Base-by-base conservation (phyloP, 2,329 filamentous ascomycete species). In the Colletotrichum karsti region DNA sequence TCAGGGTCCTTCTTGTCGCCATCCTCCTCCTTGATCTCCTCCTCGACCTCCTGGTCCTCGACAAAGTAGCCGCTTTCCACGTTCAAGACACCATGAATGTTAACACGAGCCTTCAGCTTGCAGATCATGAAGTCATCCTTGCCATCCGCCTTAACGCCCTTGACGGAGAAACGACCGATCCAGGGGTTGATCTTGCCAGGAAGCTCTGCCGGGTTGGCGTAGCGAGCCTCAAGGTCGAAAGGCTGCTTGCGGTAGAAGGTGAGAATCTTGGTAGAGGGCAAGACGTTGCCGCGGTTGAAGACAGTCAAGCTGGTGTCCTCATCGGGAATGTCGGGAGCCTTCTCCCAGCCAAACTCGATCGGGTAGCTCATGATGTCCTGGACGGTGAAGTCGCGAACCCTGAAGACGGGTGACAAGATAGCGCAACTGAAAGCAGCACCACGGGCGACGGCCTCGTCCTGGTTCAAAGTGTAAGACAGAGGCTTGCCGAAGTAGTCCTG, bases 121-220 rank as follows among this genome's bases (percentile, higher is more conserved):
- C 96, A 99, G 77, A 98, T 97, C 95, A 99, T 98, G 82, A 98
- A 99, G 79, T 98, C 96, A 69, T 97, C 93, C 79, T 96, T 95
- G 73, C 91, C 89, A 77, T 97, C 94, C 42, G 94, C 92, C 88
- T 98, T 95, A 77, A 99, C 95, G 50, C 93, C 93, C 89, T 99
- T 99, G 80, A 99, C 94, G 44, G 95, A 97, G 86, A 99, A 99
- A 72, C 94, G 91, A 64, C 96, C 96, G 74, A 99, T 98, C 93
- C 95, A 98, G 53, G 96, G 93, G 79, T 94, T 93, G 70, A 92
- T 87, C 87, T 95, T 97, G 76, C 95, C 94, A 18, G 96, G 96
- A 8, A 99, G 90, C 61, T 87, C 82, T 50, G 97, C 94, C 20
- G 95, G 93, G 77, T 95, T 93, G 71, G 93, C 91, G 79, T 99